phyloP scores from a whole-genome alignment of 225 moss, liverwort and hornwort genomes.

The Pseudoscleropodium purum region DNA sequence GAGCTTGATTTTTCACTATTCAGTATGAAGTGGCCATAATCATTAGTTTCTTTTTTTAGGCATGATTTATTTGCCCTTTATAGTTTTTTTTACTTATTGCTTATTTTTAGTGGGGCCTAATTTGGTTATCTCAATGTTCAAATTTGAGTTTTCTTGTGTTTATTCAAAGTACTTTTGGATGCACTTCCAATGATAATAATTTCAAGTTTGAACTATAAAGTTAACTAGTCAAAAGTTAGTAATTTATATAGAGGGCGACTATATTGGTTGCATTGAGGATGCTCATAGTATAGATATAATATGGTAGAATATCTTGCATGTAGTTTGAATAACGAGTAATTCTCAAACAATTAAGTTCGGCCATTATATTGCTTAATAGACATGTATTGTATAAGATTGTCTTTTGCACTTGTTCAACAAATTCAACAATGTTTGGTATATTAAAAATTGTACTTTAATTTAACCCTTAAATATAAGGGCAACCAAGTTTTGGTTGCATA shows the following conservation, averaged over 20 bases:
- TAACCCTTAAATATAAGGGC: neutral
- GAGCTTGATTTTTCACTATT: neutral
- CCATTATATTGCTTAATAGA: neutral
- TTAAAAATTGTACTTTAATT: neutral
- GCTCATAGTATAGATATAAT: neutral
- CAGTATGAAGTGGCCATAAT: neutral
- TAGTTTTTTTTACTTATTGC: fast-evolving
- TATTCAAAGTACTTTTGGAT: neutral
- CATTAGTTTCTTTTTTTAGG: fast-evolving
- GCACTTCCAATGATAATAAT: neutral
- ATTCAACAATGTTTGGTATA: neutral
- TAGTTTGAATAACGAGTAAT: neutral
- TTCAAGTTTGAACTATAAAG: neutral
- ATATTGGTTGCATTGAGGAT: neutral
- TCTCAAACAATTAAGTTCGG: neutral
- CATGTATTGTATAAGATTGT: neutral
- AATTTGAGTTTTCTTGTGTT: fast-evolving
- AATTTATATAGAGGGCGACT: neutral
- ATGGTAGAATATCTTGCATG: neutral
- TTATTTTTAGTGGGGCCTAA: neutral
- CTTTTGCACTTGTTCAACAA: neutral
- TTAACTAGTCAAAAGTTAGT: neutral
- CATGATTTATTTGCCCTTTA: fast-evolving
- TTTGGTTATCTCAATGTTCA: fast-evolving
- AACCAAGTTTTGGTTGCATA: fast-evolving